Percentiles rank a stretch among this genome's conserved stretches.
These are phyloP conservation scores for Sugiyamaella novakii DNA, from an alignment of 1,139 yeast species.

Conservation along the genomic window DNA sequence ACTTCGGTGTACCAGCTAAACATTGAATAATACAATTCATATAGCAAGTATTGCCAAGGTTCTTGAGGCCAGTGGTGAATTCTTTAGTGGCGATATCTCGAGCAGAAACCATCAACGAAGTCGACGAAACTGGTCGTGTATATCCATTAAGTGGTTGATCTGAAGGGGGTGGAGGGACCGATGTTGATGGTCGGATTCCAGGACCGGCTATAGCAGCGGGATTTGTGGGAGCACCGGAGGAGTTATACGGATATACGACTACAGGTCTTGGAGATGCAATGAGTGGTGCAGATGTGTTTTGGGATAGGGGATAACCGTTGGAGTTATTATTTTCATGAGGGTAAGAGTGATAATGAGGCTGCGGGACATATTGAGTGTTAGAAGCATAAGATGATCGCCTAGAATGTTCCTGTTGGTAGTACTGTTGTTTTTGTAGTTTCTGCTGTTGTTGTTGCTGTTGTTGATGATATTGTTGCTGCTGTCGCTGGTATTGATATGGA, in stretches of 20 bases:
- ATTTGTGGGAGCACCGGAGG: background rate
- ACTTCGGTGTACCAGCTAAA: constrained; percentile 55
- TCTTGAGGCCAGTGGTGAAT: constrained; percentile 62
- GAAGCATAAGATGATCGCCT: constrained; percentile 56
- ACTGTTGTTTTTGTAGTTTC: constrained; percentile 11
- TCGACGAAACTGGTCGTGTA: constrained; percentile 14
- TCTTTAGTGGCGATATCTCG: constrained; percentile 22
- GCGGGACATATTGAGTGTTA: constrained; percentile 41
- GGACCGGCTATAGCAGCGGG: constrained; percentile 3
- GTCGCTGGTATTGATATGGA: background rate
- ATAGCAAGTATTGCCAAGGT: constrained; percentile 91
- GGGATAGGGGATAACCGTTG: constrained; percentile 3
- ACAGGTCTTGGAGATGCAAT: constrained; percentile 23
- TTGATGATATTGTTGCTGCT: constrained; percentile 8
- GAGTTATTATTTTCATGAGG: constrained; percentile 1
- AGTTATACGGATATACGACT: constrained; percentile 14
- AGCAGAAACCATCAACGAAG: constrained; percentile 5
- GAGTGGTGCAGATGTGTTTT: constrained; percentile 6
- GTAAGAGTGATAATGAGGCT: constrained; percentile 7
- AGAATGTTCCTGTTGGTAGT: constrained; percentile 7
- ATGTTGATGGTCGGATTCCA: constrained; percentile 7
- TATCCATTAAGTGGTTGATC: constrained; percentile 18
- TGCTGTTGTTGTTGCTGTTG: constrained; percentile 2
- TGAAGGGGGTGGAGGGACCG: constrained; percentile 16
- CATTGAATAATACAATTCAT: constrained; percentile 93